Base-by-base conservation (phyloP, 75 land plant genomes). In the Pseudotsuga menziesii region DNA sequence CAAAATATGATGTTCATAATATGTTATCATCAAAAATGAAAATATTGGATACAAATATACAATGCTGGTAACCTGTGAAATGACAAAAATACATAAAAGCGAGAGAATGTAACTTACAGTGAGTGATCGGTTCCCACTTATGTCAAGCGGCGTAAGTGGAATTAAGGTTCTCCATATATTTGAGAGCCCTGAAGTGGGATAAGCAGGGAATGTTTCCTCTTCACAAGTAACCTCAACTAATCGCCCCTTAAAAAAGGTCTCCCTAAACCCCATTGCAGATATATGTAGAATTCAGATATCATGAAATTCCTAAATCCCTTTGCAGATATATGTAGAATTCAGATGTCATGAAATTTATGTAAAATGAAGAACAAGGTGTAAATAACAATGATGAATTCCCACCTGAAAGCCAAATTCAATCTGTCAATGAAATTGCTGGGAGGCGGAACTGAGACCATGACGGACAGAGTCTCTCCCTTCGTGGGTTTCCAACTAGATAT, bases 391-490 rank as follows among this genome's bases (percentile, higher is more conserved):
- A 27, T 13, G 13, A 9, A 13, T 0, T 25, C 26, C 36, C 32
- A 71, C 79, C 79, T 78, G 56, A 78, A 71, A 74, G 79, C 13
- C 61, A 55, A 64, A 52, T 61, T 48, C 39, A 80, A n/a, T 12
- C 57, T 66, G 6, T 80, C 79, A 25, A 80, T n/a, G 54, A 78
- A 19, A 57, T 69, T 57, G 19, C 59, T 39, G 23, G 73, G 75
- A 8, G 62, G 81, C 5, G 52, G 74, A 32, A 81, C 55, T 17
- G 74, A 57, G 25, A 81, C 81, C 29, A 81, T 62, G 39, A 81
- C 55, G 25, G 83, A 80, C 23, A 81, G 44, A 26, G 83, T 81
- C 27, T 81, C 81, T 0, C 83, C 83, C 83, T 79, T 61, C 55
- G 60, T 71, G 15, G 83, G 83, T 26, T 66, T 81, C 83, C 63